A percentile compares a stretch with the other conserved stretches of the same genome.
These are phyloP conservation scores for Cinnamomum micranthum DNA, from an alignment of 164 flowering plant species.

Conservation along the genomic window DNA sequence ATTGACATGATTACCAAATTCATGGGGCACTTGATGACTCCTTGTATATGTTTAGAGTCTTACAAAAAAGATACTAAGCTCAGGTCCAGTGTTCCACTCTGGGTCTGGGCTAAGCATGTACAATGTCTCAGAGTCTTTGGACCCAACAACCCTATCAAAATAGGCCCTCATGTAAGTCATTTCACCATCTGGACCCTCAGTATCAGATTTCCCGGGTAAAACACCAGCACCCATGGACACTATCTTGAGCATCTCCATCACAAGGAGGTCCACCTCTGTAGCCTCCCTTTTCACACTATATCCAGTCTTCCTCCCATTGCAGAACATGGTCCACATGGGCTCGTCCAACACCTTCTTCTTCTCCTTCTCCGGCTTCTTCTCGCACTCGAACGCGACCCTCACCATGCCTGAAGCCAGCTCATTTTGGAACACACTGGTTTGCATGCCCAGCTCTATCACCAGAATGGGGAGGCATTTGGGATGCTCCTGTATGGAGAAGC, in stretches of 20 bases:
- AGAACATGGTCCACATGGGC: slow-evolving; percentile 74
- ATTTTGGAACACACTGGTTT: slow-evolving; percentile 47
- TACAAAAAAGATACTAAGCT: neutral
- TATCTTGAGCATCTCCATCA: slow-evolving; percentile 54
- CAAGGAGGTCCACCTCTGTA: slow-evolving; percentile 52
- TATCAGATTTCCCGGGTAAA: slow-evolving; percentile 36
- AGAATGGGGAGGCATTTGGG: slow-evolving; percentile 48
- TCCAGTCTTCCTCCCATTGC: slow-evolving; percentile 65
- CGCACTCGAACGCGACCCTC: slow-evolving; percentile 71
- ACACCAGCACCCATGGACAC: slow-evolving; percentile 87
- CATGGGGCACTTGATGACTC: too few species aligned
- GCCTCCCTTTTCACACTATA: slow-evolving; percentile 60
- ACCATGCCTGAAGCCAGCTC: slow-evolving; percentile 68
- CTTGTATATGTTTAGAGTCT: neutral
- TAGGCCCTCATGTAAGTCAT: slow-evolving; percentile 63
- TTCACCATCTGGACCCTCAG: slow-evolving; percentile 38
- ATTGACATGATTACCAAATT: too few species aligned
- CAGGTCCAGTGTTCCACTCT: neutral
- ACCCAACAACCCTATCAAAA: slow-evolving; percentile 62
- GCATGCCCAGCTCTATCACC: slow-evolving; percentile 64
- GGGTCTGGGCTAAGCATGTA: slow-evolving; percentile 27
- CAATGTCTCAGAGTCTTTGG: slow-evolving; percentile 9
- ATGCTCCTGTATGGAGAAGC: slow-evolving; percentile 57
- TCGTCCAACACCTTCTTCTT: slow-evolving; percentile 54
- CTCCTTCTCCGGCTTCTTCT: slow-evolving; percentile 45